phyloP scores from a whole-genome alignment of 768 basidiomycete genomes.

The Podaxis sp. region DNA sequence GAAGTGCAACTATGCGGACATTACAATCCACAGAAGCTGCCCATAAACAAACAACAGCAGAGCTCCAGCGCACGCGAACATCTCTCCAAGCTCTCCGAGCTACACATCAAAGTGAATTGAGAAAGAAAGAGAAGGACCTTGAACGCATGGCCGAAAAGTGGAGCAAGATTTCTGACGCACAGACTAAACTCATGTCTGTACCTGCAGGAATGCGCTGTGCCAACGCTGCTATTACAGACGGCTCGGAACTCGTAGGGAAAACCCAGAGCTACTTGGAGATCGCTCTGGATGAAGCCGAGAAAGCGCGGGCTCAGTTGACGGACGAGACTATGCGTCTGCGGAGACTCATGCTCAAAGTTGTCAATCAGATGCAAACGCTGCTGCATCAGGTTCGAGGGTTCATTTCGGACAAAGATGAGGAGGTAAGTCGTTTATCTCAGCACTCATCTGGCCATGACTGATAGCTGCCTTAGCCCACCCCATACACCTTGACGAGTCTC shows the following conservation, averaged over 20 bases:
- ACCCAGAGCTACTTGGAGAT: conserved; percentile 60
- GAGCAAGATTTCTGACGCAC: conserved; percentile 68
- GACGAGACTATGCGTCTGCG: conserved; percentile 68
- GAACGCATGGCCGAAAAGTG: conserved; percentile 76
- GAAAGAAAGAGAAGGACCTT: conserved; percentile 79
- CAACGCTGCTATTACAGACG: conserved; percentile 49
- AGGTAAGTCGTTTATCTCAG: conserved; percentile 35
- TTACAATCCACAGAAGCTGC: conserved; percentile 60
- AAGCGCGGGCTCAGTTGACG: conserved; percentile 55
- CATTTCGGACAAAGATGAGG: conserved; percentile 43
- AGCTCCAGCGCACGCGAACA: conserved; percentile 72
- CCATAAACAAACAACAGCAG: conserved; percentile 68
- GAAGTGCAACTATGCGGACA: conserved; percentile 51
- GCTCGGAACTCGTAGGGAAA: conserved; percentile 44
- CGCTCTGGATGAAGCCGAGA: conserved; percentile 74
- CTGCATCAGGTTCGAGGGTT: conserved; percentile 45
- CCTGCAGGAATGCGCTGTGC: conserved; percentile 55
- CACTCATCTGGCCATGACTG: conserved; percentile 13
- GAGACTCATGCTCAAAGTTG: conserved; percentile 56
- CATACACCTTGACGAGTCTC: conserved; percentile 45
- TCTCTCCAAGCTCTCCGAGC: conserved; percentile 67
- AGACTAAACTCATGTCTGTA: conserved; percentile 52
- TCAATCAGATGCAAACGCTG: conserved; percentile 64
- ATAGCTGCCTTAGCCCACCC: conserved; percentile 35
- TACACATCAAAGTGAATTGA: conserved; percentile 69